Percentiles rank a stretch among this genome's conserved stretches.
phyloP scores from a whole-genome alignment of 805 yeast genomes.

The Teunomyces cretensis region DNA sequence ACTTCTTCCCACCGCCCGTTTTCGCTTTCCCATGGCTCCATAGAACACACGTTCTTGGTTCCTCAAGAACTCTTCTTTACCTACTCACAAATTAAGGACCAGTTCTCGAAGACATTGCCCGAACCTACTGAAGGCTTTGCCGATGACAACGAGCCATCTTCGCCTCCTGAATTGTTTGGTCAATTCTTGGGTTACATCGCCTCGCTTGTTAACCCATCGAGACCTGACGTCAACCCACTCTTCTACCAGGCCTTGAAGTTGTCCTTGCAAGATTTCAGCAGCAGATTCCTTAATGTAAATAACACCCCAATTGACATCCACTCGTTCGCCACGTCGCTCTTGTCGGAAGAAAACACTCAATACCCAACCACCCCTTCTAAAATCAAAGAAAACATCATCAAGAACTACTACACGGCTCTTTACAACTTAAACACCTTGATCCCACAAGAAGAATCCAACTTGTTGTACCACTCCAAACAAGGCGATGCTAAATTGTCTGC shows the following conservation, averaged over 20 bases:
- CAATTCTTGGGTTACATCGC: conserved; percentile 78
- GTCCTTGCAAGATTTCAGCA: conserved; percentile 80
- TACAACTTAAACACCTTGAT: conserved; percentile 26
- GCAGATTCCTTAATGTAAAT: conserved; percentile 52
- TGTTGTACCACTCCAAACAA: conserved; percentile 62
- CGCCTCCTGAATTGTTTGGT: conserved; percentile 81
- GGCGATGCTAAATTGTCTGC: conserved; percentile 68
- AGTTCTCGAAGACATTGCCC: conserved; percentile 75
- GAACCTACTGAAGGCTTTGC: conserved; percentile 81
- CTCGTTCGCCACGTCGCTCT: conserved; percentile 73
- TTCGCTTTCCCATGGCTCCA: conserved; percentile 76
- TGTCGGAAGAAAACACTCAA: conserved; percentile 46
- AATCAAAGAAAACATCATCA: conserved; percentile 65
- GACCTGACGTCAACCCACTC: conserved; percentile 45
- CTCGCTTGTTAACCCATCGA: conserved; percentile 40
- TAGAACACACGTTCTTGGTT: conserved; percentile 85
- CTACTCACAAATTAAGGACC: conserved; percentile 85
- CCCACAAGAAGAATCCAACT: conserved; percentile 35
- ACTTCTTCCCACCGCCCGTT: conserved; percentile 61
- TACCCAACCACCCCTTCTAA: conserved; percentile 69
- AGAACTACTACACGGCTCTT: conserved; percentile 62
- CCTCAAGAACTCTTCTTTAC: conserved; percentile 78
- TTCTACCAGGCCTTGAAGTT: conserved; percentile 69
- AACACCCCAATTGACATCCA: conserved; percentile 75
- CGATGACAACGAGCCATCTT: conserved; percentile 83